A percentile compares a stretch with the other conserved stretches of the same genome.
phyloP scores from a whole-genome alignment of 805 yeast genomes.

The Wickerhamomyces xylosicus region DNA sequence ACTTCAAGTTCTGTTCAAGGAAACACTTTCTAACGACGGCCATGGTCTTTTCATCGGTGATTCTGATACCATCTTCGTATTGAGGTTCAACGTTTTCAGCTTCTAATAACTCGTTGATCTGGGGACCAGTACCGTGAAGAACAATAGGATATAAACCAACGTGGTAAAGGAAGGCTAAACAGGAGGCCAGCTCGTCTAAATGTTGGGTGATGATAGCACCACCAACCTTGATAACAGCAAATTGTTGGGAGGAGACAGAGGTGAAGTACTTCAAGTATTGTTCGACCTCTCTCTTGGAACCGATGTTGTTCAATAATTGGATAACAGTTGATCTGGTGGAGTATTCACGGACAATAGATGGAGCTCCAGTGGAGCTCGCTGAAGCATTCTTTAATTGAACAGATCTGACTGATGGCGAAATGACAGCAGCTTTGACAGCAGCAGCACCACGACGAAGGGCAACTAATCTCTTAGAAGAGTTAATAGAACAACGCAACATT shows the following conservation, averaged over 20 bases:
- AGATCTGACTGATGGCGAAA: slow-evolving; percentile 2
- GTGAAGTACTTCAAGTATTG: slow-evolving; percentile 95
- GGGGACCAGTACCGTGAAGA: slow-evolving; percentile 98
- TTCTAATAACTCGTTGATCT: slow-evolving; percentile 88
- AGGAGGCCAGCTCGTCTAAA: slow-evolving; percentile 85
- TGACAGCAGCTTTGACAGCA: not conserved
- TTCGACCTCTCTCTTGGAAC: slow-evolving; percentile 96
- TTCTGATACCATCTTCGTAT: slow-evolving; percentile 92
- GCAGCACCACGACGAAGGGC: slow-evolving; percentile 5
- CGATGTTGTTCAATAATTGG: slow-evolving; percentile 89
- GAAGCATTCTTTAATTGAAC: slow-evolving; percentile 2
- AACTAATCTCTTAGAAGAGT: slow-evolving; percentile 12
- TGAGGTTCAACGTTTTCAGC: slow-evolving; percentile 93
- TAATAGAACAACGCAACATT: not conserved
- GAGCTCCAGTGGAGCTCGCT: slow-evolving; percentile 10
- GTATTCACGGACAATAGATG: slow-evolving; percentile 21
- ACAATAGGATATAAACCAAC: slow-evolving; percentile 96
- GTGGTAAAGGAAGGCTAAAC: slow-evolving; percentile 91
- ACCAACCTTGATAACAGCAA: slow-evolving; percentile 97
- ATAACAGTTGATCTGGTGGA: slow-evolving; percentile 92
- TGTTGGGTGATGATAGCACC: slow-evolving; percentile 98
- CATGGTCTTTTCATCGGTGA: slow-evolving; percentile 93
- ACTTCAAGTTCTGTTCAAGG: slow-evolving; percentile 86
- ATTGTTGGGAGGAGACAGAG: slow-evolving; percentile 91
- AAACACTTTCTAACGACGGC: slow-evolving; percentile 91